Evolutionary conservation across 2,329 filamentous ascomycete genomes (phyloP), one percentile per base, ranked within the genome.

Genomic region (Fusarium lateritium): DNA sequence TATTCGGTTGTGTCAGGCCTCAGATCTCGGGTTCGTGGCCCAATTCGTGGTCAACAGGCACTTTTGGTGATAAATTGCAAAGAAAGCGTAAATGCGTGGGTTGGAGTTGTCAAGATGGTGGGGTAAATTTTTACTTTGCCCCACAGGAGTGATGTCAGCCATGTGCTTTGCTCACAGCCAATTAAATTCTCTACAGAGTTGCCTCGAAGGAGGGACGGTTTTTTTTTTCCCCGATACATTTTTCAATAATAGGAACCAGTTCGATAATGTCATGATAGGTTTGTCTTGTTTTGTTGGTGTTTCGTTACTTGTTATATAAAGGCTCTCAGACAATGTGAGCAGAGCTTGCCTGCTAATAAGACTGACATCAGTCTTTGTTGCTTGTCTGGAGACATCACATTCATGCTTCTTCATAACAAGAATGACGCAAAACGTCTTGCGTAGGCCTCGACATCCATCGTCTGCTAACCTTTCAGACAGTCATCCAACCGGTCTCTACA

Each of bases 111-210:
- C 66, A 53, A 58, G 47, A 72, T 80, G 78, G 79, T 80, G 79
- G 80, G 79, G 79, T 80, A 79, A 78, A 78, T 78, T 79, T 80
- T 78, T 79, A 67, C 60, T 56, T 46, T 63, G 51, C 61, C 38
- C 69, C 64, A 62, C 62, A 50, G 39, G 56, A 72, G 75, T 78
- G 78, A 79, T 78, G 76, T 79, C 77, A 79, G 73, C 65, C 64
- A 49, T 46, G 34, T 45, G 40, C 31, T 47, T 58, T 46, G 51
- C 47, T 46, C 17, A 24, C 26, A 28, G 21, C 67, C 67, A 69
- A 69, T 69, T 45, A 70, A 21, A 36, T 44, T 14, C 17, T 42
- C 42, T 14, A 31, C 3, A 26, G 22, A 60, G 42, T 51, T 49
- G 50, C 38, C 45, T 52, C 42, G 7, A 52, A 10, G 28, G 13